Evolutionary conservation across 495 filamentous ascomycete genomes (phyloP).

Genomic region (Xylaria venustula): DNA sequence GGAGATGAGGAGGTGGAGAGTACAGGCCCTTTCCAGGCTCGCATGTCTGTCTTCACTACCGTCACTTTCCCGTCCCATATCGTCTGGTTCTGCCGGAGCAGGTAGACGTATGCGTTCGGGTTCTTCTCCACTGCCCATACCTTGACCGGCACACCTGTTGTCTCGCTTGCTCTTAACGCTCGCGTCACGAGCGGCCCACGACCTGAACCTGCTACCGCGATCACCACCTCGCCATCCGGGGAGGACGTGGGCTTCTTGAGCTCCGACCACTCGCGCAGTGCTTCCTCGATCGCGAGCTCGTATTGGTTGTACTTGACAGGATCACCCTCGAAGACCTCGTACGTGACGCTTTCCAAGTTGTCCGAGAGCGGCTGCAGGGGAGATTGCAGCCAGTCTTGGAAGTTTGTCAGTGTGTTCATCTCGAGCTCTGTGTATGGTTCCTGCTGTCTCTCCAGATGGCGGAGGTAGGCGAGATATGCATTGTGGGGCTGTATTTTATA

Average conservation of each 20-base stretch:
- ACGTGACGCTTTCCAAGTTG: constrained; percentile 94
- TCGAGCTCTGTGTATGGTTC: constrained; percentile 55
- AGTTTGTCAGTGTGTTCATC: constrained; percentile 38
- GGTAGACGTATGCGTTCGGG: constrained; percentile 90
- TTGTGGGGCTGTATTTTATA: constrained; percentile 29
- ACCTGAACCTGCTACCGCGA: constrained; percentile 91
- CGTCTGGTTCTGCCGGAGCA: constrained; percentile 78
- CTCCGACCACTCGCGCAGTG: constrained; percentile 75
- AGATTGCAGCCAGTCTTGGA: constrained; percentile 92
- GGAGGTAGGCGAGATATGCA: constrained; percentile 74
- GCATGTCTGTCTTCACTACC: constrained; percentile 95
- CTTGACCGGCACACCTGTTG: constrained; percentile 73
- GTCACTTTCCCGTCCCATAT: constrained; percentile 75
- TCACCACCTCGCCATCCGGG: constrained; percentile 68
- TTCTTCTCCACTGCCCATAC: constrained; percentile 98
- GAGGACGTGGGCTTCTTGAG: constrained; percentile 70
- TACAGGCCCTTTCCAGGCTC: constrained; percentile 94
- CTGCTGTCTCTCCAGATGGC: constrained; percentile 80
- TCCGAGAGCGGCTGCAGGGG: constrained; percentile 93
- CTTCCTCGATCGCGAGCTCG: constrained; percentile 76
- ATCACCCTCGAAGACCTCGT: constrained; percentile 98
- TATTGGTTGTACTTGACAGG: constrained; percentile 98
- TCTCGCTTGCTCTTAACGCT: constrained; percentile 72
- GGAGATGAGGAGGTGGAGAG: constrained; percentile 49
- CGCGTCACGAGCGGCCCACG: constrained; percentile 88